These are phyloP conservation scores for Tetragonia tetragonoides DNA, from an alignment of 148 eudicot species.

Conservation along the genomic window DNA sequence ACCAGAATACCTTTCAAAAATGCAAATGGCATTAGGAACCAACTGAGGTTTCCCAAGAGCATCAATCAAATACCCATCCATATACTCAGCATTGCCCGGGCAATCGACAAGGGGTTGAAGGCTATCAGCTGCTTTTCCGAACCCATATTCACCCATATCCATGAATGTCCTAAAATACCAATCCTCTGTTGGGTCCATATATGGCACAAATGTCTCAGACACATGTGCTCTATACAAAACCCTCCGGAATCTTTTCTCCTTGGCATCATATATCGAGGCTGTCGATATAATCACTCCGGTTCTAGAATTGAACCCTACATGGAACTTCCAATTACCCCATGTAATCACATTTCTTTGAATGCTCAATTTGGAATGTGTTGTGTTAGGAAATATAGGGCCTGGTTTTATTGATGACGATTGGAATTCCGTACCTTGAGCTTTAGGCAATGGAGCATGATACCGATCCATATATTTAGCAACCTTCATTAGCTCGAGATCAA, in stretches of 20 bases:
- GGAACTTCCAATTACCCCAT: constrained; percentile 83
- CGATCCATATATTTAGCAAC: constrained; percentile 42
- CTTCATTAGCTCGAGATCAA: constrained; percentile 50
- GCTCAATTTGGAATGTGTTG: constrained; percentile 25
- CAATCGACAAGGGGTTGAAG: constrained; percentile 64
- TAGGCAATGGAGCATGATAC: constrained; percentile 47
- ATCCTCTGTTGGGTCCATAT: constrained; percentile 77
- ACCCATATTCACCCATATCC: constrained; percentile 87
- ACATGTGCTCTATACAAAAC: constrained; percentile 84
- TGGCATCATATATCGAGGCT: constrained; percentile 52
- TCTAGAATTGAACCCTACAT: constrained; percentile 60
- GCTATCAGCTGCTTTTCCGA: constrained; percentile 60
- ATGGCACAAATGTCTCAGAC: constrained; percentile 85
- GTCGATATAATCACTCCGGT: constrained; percentile 77
- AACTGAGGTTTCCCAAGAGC: constrained; percentile 49
- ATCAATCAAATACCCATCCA: constrained; percentile 69
- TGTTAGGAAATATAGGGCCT: constrained; percentile 31
- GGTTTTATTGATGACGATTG: constrained; percentile 26
- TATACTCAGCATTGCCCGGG: constrained; percentile 55
- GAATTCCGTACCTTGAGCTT: constrained; percentile 59
- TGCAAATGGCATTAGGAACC: constrained; percentile 52
- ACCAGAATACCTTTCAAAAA: constrained; percentile 68
- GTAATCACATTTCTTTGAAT: constrained; percentile 43
- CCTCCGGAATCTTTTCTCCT: constrained; percentile 29
- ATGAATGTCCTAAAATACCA: constrained; percentile 80